Percentiles rank a stretch among this genome's conserved stretches.
These are phyloP conservation scores for Trichoderma reesei DNA, from an alignment of 495 filamentous ascomycete genomes.

Conservation along the genomic window DNA sequence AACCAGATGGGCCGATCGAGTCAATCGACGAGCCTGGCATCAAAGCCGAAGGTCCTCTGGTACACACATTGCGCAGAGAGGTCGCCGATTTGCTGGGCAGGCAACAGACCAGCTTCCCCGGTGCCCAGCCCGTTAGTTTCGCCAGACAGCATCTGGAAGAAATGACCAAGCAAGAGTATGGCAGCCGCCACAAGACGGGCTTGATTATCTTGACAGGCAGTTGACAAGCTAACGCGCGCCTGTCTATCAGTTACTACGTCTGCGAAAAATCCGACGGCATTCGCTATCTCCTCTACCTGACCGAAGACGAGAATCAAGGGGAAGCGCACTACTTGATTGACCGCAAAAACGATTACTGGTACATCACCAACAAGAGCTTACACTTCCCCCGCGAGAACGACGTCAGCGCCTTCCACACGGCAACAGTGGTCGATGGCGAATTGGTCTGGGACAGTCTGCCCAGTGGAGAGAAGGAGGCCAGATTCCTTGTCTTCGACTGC, in stretches of 20 bases:
- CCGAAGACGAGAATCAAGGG: conserved; percentile 46
- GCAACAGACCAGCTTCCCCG: conserved; percentile 61
- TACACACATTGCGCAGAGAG: conserved; percentile 53
- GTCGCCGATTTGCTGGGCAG: conserved; percentile 69
- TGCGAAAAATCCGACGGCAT: conserved; percentile 98
- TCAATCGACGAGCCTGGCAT: conserved; percentile 52
- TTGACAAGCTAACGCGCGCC: background rate
- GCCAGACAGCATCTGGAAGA: conserved; percentile 65
- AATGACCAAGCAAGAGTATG: conserved; percentile 57
- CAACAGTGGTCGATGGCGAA: conserved; percentile 87
- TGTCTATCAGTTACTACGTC: conserved; percentile 63
- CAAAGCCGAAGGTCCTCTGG: conserved; percentile 48
- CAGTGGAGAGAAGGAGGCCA: conserved; percentile 54
- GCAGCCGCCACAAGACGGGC: background rate
- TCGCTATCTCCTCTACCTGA: conserved; percentile 85
- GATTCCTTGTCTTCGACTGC: conserved; percentile 89
- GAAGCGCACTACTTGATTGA: conserved; percentile 72
- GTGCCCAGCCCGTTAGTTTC: conserved; percentile 93
- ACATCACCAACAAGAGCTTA: conserved; percentile 49
- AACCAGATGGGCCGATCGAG: conserved; percentile 20
- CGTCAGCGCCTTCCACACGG: conserved; percentile 56
- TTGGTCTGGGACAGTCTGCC: conserved; percentile 67
- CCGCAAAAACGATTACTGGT: conserved; percentile 94
- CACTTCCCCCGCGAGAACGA: conserved; percentile 70
- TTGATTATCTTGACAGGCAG: background rate